Percentiles rank a stretch among this genome's conserved stretches.
These are phyloP conservation scores for Leccinum olivaceopallidum DNA, from an alignment of 768 basidiomycete genomes.

Conservation along the genomic window DNA sequence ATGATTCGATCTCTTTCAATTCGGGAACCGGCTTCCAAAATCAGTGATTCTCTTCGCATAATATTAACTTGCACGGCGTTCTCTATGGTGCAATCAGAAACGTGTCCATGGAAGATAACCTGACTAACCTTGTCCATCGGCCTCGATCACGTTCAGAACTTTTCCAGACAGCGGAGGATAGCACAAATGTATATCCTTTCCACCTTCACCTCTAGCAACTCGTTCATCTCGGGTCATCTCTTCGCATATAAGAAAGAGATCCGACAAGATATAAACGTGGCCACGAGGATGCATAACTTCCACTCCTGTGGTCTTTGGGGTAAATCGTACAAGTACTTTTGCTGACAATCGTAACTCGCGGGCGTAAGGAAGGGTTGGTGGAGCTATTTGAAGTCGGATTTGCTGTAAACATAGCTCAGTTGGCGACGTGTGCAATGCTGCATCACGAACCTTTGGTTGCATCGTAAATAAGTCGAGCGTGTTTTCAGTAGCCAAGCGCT, in stretches of 20 bases:
- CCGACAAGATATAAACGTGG: constrained; percentile 87
- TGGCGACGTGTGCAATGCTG: neutral
- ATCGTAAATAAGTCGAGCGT: constrained; percentile 96
- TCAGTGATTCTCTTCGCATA: constrained; percentile 85
- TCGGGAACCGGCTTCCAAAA: constrained; percentile 59
- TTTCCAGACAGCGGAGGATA: constrained; percentile 97
- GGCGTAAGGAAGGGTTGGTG: constrained; percentile 73
- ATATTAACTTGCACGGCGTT: constrained; percentile 75
- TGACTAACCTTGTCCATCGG: constrained; percentile 57
- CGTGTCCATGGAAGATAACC: constrained; percentile 1
- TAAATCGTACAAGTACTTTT: constrained; percentile 75
- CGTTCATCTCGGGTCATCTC: constrained; percentile 71
- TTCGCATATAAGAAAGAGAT: constrained; percentile 90
- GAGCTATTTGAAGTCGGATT: constrained; percentile 88
- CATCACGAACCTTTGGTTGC: constrained; percentile 72
- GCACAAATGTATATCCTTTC: constrained; percentile 85
- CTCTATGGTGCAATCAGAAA: constrained; percentile 45
- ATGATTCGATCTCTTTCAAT: constrained; percentile 63
- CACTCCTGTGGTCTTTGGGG: constrained; percentile 70
- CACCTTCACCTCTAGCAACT: constrained; percentile 47
- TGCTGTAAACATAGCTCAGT: constrained; percentile 47
- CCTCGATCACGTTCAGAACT: constrained; percentile 72
- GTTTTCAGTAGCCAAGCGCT: constrained; percentile 69
- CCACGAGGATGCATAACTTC: constrained; percentile 77
- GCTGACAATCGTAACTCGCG: constrained; percentile 74